phyloP scores from a whole-genome alignment of 2,329 filamentous ascomycete genomes.

The Stromatinia cepivora region DNA sequence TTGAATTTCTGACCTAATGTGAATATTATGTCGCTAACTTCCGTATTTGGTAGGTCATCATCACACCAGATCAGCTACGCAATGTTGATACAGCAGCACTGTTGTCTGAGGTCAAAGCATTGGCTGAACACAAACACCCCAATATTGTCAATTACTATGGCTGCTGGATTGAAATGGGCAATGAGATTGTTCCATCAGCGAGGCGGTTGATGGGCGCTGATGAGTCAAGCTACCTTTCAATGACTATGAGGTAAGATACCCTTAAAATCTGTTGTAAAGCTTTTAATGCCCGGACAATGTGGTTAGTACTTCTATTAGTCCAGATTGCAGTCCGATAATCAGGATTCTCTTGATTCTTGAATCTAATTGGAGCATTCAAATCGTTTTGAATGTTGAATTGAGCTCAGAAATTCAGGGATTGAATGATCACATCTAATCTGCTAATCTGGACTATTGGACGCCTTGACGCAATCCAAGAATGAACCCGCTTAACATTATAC shows the following conservation, averaged over 20 bases:
- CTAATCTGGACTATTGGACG: no score
- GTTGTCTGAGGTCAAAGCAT: constrained; percentile 55
- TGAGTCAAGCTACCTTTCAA: constrained; percentile 7
- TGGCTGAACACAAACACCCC: constrained; percentile 62
- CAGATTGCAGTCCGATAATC: no score
- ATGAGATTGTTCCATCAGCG: constrained; percentile 6
- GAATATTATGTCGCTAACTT: background rate
- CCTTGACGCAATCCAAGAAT: no score
- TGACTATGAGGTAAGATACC: constrained; percentile 3
- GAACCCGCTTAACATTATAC: no score
- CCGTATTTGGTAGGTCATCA: constrained; percentile 46
- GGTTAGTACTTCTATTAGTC: no score
- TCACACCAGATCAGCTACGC: constrained; percentile 44
- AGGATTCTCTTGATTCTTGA: no score
- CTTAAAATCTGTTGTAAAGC: background rate
- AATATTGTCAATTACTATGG: constrained; percentile 68
- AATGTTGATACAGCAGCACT: constrained; percentile 21
- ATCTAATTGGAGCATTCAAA: no score
- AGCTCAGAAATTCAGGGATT: no score
- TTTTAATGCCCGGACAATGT: background rate
- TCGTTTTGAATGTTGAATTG: no score
- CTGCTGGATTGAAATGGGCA: constrained; percentile 58
- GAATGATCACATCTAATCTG: no score
- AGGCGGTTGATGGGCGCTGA: constrained; percentile 33
- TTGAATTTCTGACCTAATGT: background rate